Evolutionary conservation across 2,329 filamentous ascomycete species (phyloP), one percentile per base, ranked within the genome.

Genomic region (Xylariaceae sp.): DNA sequence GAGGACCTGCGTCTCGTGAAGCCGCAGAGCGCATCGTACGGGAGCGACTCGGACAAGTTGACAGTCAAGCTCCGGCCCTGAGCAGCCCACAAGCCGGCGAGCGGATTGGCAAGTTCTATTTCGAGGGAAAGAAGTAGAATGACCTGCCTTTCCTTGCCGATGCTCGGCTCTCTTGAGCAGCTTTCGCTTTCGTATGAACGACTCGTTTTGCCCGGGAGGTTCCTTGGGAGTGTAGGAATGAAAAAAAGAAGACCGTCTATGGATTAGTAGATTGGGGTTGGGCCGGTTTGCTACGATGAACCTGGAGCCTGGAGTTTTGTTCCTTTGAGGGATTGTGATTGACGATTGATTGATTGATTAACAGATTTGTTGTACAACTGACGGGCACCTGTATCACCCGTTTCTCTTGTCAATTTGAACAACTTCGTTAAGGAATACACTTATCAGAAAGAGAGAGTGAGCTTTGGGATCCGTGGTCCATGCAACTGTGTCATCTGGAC

Each of bases 1-100:
- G 72, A 62, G 57, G 68, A 48, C 62, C 66, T 50, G 72, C 69
- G 49, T 63, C 71, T 42, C 75, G 75, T 42, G 84, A 89, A 64
- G 77, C 84, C 13, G 85, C 87, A 4, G 87, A 89, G 74, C 78
- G 83, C 60, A 85, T 88, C 59, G 73, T 89, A 61, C 80, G 82
- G 59, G 83, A 87, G 67, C 78, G 80, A 34, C 74, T 87, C 59
- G 82, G 83, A 57, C 77, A 77, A 30, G 79, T 77, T 8, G 80
- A 83, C 62, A 73, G 70, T 9, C 73, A 71, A 45, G 71, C 73
- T 0, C 75, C 73, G 3, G 67, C 70, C 7, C 65, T 82, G 58
- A 76, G 77, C 18, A 80, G 73, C 45, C 74, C 80, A 7, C 74
- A 75, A 34, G 74, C 74, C 44, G 78, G 73, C 4, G 77, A 80